Evolutionary conservation across 805 yeast genomes (phyloP), one percentile per base, ranked within the genome.

Genomic region (Saturnispora zaruensis): DNA sequence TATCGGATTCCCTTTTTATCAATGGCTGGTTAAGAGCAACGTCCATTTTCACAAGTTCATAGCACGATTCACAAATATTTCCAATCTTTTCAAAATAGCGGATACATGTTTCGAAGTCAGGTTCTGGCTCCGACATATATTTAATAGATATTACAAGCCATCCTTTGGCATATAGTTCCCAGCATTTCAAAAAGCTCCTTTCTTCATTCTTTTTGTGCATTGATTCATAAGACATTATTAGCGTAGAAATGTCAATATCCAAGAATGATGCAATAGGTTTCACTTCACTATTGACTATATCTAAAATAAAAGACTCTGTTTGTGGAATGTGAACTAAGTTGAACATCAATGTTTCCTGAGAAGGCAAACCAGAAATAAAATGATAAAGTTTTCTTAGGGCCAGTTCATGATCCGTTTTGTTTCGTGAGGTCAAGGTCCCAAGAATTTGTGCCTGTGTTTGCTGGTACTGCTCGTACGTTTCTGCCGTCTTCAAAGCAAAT

Each of bases 381-480:
- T 37, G 14, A 20, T 36, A 45, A 7, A 28, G 11, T 26, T 26
- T 36, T 5, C 16, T n/a, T 21, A 45, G 26, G 4, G 48, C 42
- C 21, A n/a, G 13, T 16, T 24, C 28, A 6, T 24, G 28, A 18
- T 45, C 48, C 8, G 40, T 23, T 38, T 37, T 36, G 20, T 45
- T 45, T 38, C 30, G 37, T 4, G 48, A 37, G 7, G 48, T 45
- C 20, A 45, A 38, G 5, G 48, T 45, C 14, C 48, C 48, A 2
- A 45, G 40, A 1, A 45, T 26, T 14, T 21, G 37, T n/a, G 48
- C 48, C 37, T 45, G 42, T 20, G 37, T 18, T 20, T 36, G 34
- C 20, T 32, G 38, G n/a, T 30, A 46, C 13, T 41, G 40, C 6
- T 40, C 45, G 30, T 24, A 24, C 13, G 41, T 30, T 30, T 41